Base-by-base conservation (phyloP, 2,329 filamentous ascomycete species). In the Xylaria sp. region DNA sequence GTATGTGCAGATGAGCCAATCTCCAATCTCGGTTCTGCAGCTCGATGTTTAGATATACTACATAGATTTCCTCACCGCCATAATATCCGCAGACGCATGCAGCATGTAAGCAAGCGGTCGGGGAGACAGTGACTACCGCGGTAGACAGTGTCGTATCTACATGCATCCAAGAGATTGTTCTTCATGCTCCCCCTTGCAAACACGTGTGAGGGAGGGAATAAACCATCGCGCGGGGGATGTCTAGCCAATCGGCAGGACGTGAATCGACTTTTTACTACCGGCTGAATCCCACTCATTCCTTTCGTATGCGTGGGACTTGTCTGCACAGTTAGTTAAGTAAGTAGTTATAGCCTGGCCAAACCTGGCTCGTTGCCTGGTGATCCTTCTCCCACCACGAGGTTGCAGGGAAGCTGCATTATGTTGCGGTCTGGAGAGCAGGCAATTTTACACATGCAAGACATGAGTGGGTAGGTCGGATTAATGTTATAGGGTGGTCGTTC, bases 401-500 rank as follows among this genome's bases (percentile, higher is more conserved):
- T 7, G n/a, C 34, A 51, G 34, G 46, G 20, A 32, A 58, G 8
- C 5, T n/a, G 25, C 3, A 32, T 1, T 15, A 34, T 55, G 34
- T 46, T 34, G 18, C 23, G 10, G 20, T 32, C 34, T 52, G 23
- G n/a, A 4, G 15, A 48, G 15, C 50, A 13, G 54, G 23, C 9
- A 54, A 63, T 46, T 46, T 55, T 63, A 58, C 59, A 67, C 65
- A 63, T 67, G 59, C 52, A 28, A 20, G 52, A 20, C 8, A 34
- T 28, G 15, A 32, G 10, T 54, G 20, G n/a, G n/a, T 1, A 2
- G 20, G 54, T 39, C 18, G 7, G 34, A 8, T 37, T 37, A 37
- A 6, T 7, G 4, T 18, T 25, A 12, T 32, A 51, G 34, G 23
- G 41, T 23, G 57, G 57, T 44, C 12, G 34, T 23, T 56, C 37